Conservation (phyloP, 108 stramenopile species). For the Pelagomonas calceolata region DNA sequence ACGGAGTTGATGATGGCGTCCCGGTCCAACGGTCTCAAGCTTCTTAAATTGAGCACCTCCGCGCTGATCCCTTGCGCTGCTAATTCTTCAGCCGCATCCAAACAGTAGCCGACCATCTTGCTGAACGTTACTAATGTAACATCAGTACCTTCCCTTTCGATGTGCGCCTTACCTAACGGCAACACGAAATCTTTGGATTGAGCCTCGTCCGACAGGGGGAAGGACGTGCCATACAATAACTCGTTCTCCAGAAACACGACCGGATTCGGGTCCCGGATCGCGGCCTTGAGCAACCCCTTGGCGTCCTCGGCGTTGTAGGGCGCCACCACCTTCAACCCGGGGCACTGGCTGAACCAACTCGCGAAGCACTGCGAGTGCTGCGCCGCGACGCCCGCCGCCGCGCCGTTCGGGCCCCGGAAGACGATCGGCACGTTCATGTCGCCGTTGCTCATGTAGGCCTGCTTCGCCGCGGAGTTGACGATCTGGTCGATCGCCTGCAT, state of each 20-base stretch:
- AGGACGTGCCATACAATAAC: slow-evolving; percentile 86
- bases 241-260: slow-evolving; percentile 97
- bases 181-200: slow-evolving; percentile 48
- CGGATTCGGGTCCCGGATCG: slow-evolving; percentile 97
- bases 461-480: slow-evolving; percentile 93
- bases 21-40: slow-evolving; percentile 88
- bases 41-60: slow-evolving; percentile 89
- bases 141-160: slow-evolving; percentile 83
- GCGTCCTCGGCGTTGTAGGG: slow-evolving; percentile 93
- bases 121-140: slow-evolving; percentile 89
- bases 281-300: slow-evolving; percentile 94
- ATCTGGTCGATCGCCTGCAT: slow-evolving; percentile 99
- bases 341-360: slow-evolving; percentile 80
- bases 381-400: slow-evolving; percentile 89
- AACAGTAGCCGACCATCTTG: slow-evolving; percentile 69
- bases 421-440: slow-evolving; percentile 89
- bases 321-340: slow-evolving; percentile 87
- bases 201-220: slow-evolving; percentile 88
- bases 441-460: slow-evolving; percentile 90
- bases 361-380: slow-evolving; percentile 99
- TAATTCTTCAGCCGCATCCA: slow-evolving; percentile 84
- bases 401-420: slow-evolving; percentile 97
- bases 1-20: slow-evolving; percentile 80
- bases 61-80: slow-evolving; percentile 64
- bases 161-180: slow-evolving; percentile 79